A percentile compares a stretch with the other conserved stretches of the same genome.
These are phyloP conservation scores for Henningerozyma blattae DNA, from an alignment of 805 yeast genomes.

Conservation along the genomic window DNA sequence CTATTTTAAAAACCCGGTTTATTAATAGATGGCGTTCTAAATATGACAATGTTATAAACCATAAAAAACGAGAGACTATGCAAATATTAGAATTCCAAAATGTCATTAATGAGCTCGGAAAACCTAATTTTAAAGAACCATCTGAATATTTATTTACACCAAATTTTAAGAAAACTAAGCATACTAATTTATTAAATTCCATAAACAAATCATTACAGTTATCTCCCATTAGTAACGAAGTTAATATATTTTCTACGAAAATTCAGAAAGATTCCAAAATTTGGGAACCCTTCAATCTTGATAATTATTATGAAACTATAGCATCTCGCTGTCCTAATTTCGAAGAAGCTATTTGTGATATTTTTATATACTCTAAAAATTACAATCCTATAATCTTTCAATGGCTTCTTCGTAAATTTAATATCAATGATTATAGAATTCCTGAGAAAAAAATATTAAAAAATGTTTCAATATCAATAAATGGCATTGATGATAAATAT, in stretches of 20 bases:
- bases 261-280: constrained; percentile 28
- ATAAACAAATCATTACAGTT: constrained; percentile 11
- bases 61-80: constrained; percentile 25
- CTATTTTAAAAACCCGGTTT: constrained; percentile 20
- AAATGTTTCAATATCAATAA: constrained; percentile 8
- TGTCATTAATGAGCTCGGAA: constrained; percentile 27
- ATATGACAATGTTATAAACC: constrained; percentile 16
- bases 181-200: constrained; percentile 10
- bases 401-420: constrained; percentile 26
- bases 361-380: constrained; percentile 14
- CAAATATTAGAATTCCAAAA: constrained; percentile 28
- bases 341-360: constrained; percentile 4
- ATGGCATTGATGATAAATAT: constrained; percentile 13
- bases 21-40: constrained; percentile 24
- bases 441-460: constrained; percentile 1
- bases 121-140: constrained; percentile 15
- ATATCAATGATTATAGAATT: constrained; percentile 4
- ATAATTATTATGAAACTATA: constrained; percentile 18
- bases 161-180: constrained; percentile 2
- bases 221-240: constrained; percentile 19
- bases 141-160: constrained; percentile 15
- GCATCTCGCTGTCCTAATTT: constrained; percentile 1
- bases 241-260: constrained; percentile 20
- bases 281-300: constrained; percentile 38
- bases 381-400: constrained; percentile 22